These are phyloP conservation scores for Penicillium canescens DNA, from an alignment of 495 filamentous ascomycete genomes.

Conservation along the genomic window DNA sequence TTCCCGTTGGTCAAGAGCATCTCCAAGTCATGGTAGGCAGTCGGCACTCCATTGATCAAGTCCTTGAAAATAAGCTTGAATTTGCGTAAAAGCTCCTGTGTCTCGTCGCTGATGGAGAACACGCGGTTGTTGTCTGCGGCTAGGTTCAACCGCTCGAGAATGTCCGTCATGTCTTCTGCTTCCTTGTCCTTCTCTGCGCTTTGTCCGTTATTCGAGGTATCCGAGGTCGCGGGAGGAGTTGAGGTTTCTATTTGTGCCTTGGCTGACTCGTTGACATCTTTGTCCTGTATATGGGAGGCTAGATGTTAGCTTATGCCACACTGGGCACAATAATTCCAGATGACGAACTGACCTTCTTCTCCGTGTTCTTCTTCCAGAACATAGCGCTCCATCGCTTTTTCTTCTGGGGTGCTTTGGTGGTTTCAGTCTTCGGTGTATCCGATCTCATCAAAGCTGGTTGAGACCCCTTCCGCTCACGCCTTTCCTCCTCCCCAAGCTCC, in stretches of 20 bases:
- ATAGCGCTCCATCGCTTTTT: conserved; percentile 46
- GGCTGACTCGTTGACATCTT: not conserved
- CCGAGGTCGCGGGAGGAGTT: conserved; percentile 8
- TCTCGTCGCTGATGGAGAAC: conserved; percentile 80
- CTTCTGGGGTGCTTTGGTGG: conserved; percentile 33
- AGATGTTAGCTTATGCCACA: conserved; percentile 5
- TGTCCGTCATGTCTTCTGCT: conserved; percentile 69
- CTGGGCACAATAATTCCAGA: not conserved
- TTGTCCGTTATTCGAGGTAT: conserved; percentile 26
- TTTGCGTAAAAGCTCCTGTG: conserved; percentile 72
- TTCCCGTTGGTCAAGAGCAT: conserved; percentile 79
- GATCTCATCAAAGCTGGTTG: conserved; percentile 21
- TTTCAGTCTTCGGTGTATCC: conserved; percentile 15
- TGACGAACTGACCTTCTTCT: conserved; percentile 36
- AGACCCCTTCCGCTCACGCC: conserved; percentile 21
- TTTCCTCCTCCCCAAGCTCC: conserved; percentile 36
- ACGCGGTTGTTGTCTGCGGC: conserved; percentile 75
- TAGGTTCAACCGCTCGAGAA: conserved; percentile 79
- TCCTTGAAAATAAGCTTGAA: conserved; percentile 92
- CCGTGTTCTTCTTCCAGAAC: conserved; percentile 40
- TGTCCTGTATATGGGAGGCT: conserved; percentile 5
- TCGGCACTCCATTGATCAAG: conserved; percentile 86
- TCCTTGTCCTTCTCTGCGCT: conserved; percentile 65
- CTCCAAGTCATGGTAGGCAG: conserved; percentile 87
- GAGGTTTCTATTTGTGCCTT: conserved; percentile 6